A percentile compares a stretch with the other conserved stretches of the same genome.
Evolutionary conservation across 2,329 filamentous ascomycete genomes (phyloP).

Genomic region (Colletotrichum endophyticum): DNA sequence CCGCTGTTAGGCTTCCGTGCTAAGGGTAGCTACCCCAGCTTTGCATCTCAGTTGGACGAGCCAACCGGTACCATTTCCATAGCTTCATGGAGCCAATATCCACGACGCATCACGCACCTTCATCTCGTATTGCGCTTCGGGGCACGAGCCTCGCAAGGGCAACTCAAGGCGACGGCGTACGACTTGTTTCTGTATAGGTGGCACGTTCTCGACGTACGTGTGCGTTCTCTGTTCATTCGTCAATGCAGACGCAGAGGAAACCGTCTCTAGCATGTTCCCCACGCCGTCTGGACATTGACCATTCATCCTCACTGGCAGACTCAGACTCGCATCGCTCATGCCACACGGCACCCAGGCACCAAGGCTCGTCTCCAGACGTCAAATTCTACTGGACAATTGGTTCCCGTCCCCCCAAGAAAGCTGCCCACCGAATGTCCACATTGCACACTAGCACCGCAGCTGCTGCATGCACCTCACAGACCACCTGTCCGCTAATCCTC

Average conservation of each 20-base stretch:
- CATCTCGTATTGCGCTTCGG: neutral
- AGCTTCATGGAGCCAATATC: neutral
- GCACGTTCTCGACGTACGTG: neutral
- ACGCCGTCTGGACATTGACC: neutral
- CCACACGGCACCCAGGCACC: neutral
- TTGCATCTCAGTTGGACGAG: neutral
- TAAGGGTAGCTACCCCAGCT: slow-evolving; percentile 13
- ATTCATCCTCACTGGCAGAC: neutral
- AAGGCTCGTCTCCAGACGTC: neutral
- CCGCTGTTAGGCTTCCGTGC: neutral
- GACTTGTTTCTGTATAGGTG: neutral
- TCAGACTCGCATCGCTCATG: slow-evolving; percentile 3
- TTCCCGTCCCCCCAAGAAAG: neutral
- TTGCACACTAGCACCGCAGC: slow-evolving; percentile 2
- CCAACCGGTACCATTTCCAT: neutral
- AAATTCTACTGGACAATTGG: slow-evolving; percentile 13
- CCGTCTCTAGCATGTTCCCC: neutral
- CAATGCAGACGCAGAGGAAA: neutral
- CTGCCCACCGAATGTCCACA: slow-evolving; percentile 10
- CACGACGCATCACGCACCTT: neutral
- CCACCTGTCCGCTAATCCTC: slow-evolving; percentile 6
- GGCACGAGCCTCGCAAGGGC: neutral
- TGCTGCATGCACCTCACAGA: slow-evolving; percentile 19
- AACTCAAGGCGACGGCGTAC: neutral
- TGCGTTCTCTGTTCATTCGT: neutral